Evolutionary conservation across 805 yeast species (phyloP), one percentile per base, ranked within the genome.

Genomic region (Monosporozyma yasuniensis): DNA sequence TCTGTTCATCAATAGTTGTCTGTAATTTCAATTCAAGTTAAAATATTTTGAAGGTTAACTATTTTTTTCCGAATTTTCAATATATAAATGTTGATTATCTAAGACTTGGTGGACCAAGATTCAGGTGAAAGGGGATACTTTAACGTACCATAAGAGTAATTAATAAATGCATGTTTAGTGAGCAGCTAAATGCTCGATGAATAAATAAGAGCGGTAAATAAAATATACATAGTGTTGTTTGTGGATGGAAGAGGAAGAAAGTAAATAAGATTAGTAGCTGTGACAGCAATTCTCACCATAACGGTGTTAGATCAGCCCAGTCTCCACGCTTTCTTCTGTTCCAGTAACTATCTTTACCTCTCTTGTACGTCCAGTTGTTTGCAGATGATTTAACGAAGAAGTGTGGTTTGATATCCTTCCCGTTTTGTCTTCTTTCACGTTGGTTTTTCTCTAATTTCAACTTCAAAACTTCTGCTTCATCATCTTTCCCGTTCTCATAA

Each of bases 281-380:
- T 28, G 46, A n/a, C 42, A 28, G n/a, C 12, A 32, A 44, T 28
- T 10, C 14, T 27, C 21, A 83, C 91, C 90, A 84, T 39, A 84
- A 64, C 27, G 74, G 67, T 3, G 71, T 56, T 12, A 80, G 61
- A 23, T 71, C 82, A 16, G 67, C 64, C 93, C 93, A 85, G 56
- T 83, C 78, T 4, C 71, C 71, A 7, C 66, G 68, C 57, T 74
- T 76, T 60, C 97, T 80, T 59, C 87, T 77, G 54, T 77, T 79
- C 97, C 97, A 89, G 63, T 89, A 89, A 59, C 83, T 73, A 42
- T 71, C 68, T 1, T 72, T 72, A 0, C 95, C 96, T 25, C 63
- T 70, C 38, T 74, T 75, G 48, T 73, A 72, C 19, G 70, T 72
- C 81, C 86, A 87, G 46, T 73, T 73, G 6, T 74, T 72, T 4